Conservation (phyloP, 2,329 filamentous ascomycete species). For the Dothistroma pini region DNA sequence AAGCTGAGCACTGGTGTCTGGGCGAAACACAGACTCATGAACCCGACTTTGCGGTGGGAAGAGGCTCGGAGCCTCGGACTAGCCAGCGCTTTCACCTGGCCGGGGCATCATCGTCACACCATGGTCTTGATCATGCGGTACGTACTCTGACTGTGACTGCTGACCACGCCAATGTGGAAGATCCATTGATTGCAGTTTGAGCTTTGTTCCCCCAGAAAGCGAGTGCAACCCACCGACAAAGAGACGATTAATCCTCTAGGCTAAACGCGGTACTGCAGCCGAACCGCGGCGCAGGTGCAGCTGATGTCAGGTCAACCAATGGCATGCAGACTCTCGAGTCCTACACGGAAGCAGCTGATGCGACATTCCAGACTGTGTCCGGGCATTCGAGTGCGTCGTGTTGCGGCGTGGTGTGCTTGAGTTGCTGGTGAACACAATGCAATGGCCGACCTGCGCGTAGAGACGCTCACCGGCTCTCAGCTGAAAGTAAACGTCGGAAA, state of each 20-base stretch:
- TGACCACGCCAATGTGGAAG: neutral
- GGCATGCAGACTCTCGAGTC: neutral
- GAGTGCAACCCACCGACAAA: conserved; percentile 16
- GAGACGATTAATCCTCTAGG: conserved; percentile 2
- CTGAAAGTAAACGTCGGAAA: neutral
- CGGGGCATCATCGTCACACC: neutral
- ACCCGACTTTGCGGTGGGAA: neutral
- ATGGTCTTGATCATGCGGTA: conserved; percentile 2
- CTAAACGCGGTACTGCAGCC: conserved; percentile 6
- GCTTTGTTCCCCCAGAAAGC: neutral
- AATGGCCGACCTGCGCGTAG: neutral
- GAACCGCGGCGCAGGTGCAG: conserved; percentile 6
- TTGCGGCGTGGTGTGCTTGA: neutral
- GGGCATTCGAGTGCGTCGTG: neutral
- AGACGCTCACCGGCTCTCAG: neutral
- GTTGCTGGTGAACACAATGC: neutral
- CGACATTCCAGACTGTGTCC: conserved; percentile 4
- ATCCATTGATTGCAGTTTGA: neutral
- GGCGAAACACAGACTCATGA: neutral
- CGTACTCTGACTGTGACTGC: neutral
- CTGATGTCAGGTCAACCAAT: conserved; percentile 2
- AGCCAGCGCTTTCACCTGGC: neutral
- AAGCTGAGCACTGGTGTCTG: neutral
- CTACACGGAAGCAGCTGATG: conserved; percentile 1
- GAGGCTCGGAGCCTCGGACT: neutral